Evolutionary conservation across 306 rosid genomes (phyloP), one percentile per base, ranked within the genome.

Genomic region (Prunus persica): DNA sequence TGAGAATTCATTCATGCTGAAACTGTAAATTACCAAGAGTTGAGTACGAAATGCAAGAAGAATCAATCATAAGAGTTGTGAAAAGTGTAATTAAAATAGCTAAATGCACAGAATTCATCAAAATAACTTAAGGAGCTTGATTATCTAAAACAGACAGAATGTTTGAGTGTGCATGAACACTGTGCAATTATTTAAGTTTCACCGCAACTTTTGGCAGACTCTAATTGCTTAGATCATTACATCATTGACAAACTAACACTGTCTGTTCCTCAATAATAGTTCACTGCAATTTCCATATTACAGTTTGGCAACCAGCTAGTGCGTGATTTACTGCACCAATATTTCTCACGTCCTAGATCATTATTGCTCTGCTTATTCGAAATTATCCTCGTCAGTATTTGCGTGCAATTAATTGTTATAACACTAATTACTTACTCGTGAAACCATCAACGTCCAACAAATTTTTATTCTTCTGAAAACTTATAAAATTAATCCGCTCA

Each of bases 1-100:
- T 8, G 19, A 70, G 28, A 58, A 20, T 22, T 72, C 45, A 32
- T 65, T 74, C 82, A 66, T 75, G 65, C 83, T 74, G 45, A 50
- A 61, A 76, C 25, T 15, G 49, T 12, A 47, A 63, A 54, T 12
- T 16, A 52, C 32, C 18, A 22, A 15, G 71, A 70, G 72, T 24
- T 58, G 38, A 43, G 68, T 34, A 67, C 11, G 11, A 66, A 32
- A 54, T 0, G 38, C 0, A 67, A 24, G 19, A 69, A 50, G 22
- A 46, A 28, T 22, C 58, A 16, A 46, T 69, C 14, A 14, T 22
- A 50, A 22, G 62, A 8, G 5, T 56, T 20, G 62, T 20, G 11
- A 11, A 56, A 8, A 4, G 27, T 27, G 27, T 10, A 49, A 46
- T 69, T 12, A 43, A 41, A 41, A 57, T 8, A 15, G 45, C 49